Evolutionary conservation across 305 asterid genomes (phyloP), one percentile per base, ranked within the genome.

Genomic region (Solanum hybrid): DNA sequence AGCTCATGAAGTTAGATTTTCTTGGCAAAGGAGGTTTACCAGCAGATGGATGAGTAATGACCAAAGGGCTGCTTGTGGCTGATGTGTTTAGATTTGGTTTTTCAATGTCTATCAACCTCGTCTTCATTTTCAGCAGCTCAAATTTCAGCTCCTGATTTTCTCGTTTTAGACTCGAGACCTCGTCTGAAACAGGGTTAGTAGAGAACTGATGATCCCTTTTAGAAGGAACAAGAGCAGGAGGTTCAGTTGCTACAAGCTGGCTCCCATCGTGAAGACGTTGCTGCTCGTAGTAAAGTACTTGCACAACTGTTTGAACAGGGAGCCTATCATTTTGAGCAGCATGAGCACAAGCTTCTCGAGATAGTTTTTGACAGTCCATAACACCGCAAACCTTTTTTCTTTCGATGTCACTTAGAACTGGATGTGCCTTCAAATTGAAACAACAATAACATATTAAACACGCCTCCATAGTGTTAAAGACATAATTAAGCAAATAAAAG

Each of bases 311-410:
- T 60, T 97, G 98, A 75, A 95, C 99, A 1, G 99, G 98, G 17
- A 97, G 96, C 89, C 99, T 87, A 88, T 96, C 98, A 84, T 95
- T 97, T 89, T 96, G 98, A 60, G 99, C 98, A 10, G 98, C 99
- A 87, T 97, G 99, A 0, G 98, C 98, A 10, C 98, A 95, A 13
- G 99, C 99, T 90, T 96, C 98, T 3, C 96, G 94, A 8, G 99
- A 96, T 8, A 97, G 98, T 94, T 95, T 97, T 72, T 95, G 98
- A 89, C 98, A 97, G 92, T 96, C 98, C 99, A 97, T 96, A 85
- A 95, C 94, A 34, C 98, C 93, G 93, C 99, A 96, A 4, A 95
- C 96, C 91, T 95, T 95, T 93, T 96, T 96, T 76, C 97, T 94
- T 90, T 96, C 99, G 92, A 93, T 91, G 87, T 95, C 99, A 40